Evolutionary conservation across 352 stramenopile species (phyloP), one percentile per base, ranked within the genome.

Genomic region (Phytophthora chlamydospora): DNA sequence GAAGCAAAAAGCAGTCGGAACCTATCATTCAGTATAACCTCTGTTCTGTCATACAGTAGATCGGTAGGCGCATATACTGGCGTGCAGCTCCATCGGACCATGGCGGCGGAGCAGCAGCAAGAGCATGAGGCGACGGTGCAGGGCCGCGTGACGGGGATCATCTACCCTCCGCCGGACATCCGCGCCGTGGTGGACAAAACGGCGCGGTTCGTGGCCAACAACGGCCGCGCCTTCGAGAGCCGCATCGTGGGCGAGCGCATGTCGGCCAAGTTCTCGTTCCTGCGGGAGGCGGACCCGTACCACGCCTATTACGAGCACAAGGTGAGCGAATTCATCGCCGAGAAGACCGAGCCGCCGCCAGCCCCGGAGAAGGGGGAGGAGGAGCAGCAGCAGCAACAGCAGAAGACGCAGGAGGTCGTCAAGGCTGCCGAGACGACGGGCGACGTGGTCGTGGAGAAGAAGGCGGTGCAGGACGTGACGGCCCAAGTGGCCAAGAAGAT

Each of bases 291-390:
- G 12, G 95, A 98, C 53, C 97, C 97, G 38, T 99, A 99, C 76
- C 92, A 99, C 78, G 93, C 95, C 17, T 99, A 99, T 81, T 99
- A 99, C 68, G 96, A 99, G 87, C 83, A 98, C 70, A 97, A 97
- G 58, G 97, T 99, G 54, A 70, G 68, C 43, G 85, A 97, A 58
- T 77, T 97, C 74, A 67, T 91, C 12, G 78, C 82, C 21, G 63
- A 78, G 31, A 79, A 83, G 17, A 62, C 58, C 14, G 51, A 78
- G 12, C 38, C 44, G 6, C 32, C 48, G 4, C 31, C 51, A 24
- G 47, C 43, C 6, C 19, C 48, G 17, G 59, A 61, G 33, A 6
- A 73, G n/a, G 34, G 73, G 34, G 59, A 66, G 39, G 74, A 83
- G 49, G 65, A 67, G 36, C 34, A 59, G 29, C n/a, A 55, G 29